These are phyloP conservation scores for Fistulinella prunicolor DNA, from an alignment of 768 basidiomycete genomes.

Conservation along the genomic window DNA sequence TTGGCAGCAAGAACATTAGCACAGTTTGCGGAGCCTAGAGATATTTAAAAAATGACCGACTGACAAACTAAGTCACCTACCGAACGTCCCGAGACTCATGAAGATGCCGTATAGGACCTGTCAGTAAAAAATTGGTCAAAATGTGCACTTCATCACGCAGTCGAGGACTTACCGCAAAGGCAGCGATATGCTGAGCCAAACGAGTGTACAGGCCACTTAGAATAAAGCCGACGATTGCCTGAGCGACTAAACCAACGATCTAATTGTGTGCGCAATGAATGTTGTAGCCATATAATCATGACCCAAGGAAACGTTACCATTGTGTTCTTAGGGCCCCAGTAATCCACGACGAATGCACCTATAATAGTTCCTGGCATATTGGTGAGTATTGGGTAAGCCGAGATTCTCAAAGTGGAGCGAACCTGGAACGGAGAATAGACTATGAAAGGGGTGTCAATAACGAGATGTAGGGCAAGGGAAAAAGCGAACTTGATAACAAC, in stretches of 20 bases:
- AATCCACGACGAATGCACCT: conserved; percentile 75
- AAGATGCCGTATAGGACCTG: conserved; percentile 89
- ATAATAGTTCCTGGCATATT: conserved; percentile 47
- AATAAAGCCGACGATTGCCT: conserved; percentile 80
- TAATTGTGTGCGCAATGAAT: conserved; percentile 25
- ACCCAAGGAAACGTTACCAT: conserved; percentile 46
- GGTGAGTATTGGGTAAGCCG: conserved; percentile 9
- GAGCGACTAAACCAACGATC: conserved; percentile 65
- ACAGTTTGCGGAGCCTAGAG: conserved; percentile 74
- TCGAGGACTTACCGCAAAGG: conserved; percentile 56
- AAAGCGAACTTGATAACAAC: conserved; percentile 72
- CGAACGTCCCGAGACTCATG: conserved; percentile 84
- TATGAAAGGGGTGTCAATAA: conserved; percentile 21
- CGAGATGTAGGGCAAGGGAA: background rate
- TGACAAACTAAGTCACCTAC: conserved; percentile 31
- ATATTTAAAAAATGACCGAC: background rate
- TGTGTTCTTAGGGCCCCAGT: conserved; percentile 69
- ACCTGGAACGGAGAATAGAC: conserved; percentile 68
- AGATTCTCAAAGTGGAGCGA: background rate
- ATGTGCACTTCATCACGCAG: background rate
- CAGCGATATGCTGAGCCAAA: conserved; percentile 62
- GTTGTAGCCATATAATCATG: background rate
- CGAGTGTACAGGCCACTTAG: conserved; percentile 79
- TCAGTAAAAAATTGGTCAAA: background rate
- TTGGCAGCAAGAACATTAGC: conserved; percentile 85